Evolutionary conservation across 2,329 filamentous ascomycete genomes (phyloP).

Genomic region (Verticillium tricorpus): DNA sequence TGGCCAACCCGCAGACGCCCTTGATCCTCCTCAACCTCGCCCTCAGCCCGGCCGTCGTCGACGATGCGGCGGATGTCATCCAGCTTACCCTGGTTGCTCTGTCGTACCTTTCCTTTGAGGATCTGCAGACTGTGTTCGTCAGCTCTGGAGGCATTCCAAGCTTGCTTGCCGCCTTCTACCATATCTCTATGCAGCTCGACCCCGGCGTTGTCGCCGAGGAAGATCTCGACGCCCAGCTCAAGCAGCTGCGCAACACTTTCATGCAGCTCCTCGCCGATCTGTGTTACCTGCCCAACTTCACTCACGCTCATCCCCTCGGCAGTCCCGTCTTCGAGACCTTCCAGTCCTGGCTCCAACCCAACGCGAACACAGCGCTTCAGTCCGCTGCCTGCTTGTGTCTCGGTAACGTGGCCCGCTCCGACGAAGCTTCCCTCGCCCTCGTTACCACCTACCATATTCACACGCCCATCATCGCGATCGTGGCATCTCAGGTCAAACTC

Average conservation of each 20-base stretch:
- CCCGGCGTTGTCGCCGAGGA: slow-evolving; percentile 30
- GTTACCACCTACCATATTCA: slow-evolving; percentile 37
- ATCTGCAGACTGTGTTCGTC: slow-evolving; percentile 46
- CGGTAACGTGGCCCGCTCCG: slow-evolving; percentile 58
- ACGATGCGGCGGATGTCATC: slow-evolving; percentile 52
- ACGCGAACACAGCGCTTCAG: slow-evolving; percentile 38
- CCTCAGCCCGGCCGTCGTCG: slow-evolving; percentile 28
- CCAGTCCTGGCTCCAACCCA: slow-evolving; percentile 39
- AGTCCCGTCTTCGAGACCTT: slow-evolving; percentile 37
- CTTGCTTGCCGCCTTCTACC: slow-evolving; percentile 44
- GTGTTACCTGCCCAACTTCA: slow-evolving; percentile 46
- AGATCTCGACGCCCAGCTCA: slow-evolving; percentile 41
- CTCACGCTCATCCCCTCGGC: slow-evolving; percentile 34
- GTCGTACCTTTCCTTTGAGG: slow-evolving; percentile 50
- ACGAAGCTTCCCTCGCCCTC: slow-evolving; percentile 46
- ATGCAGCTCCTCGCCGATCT: slow-evolving; percentile 47
- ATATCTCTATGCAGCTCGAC: slow-evolving; percentile 39
- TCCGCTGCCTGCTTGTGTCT: slow-evolving; percentile 56
- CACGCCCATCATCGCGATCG: slow-evolving; percentile 36
- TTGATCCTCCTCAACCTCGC: slow-evolving; percentile 46
- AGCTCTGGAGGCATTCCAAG: slow-evolving; percentile 29
- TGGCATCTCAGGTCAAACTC: slow-evolving; percentile 17
- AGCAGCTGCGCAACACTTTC: slow-evolving; percentile 44
- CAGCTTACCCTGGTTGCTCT: slow-evolving; percentile 46
- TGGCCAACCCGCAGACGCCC: slow-evolving; percentile 42